Base-by-base conservation (phyloP, 2,329 filamentous ascomycete genomes). In the Phoma sp. region DNA sequence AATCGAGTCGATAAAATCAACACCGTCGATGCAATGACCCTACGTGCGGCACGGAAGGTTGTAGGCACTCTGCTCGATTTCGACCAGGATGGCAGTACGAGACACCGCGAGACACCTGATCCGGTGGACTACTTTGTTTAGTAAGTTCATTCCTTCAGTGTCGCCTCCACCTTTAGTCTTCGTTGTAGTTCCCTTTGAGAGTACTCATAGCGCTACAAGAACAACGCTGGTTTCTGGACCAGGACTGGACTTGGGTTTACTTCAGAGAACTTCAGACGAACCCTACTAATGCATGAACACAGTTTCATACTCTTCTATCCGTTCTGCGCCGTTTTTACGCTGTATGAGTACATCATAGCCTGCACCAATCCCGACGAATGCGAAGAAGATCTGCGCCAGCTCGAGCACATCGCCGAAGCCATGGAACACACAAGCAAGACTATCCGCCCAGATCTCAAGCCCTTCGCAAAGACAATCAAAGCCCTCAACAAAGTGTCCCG, bases 241-340 rank as follows among this genome's bases (percentile, higher is more conserved):
- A 30, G 14, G 26, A 15, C 26, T 12, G n/a, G 21, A 21, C 12
- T 21, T 12, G 34, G 34, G 12, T 33, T 17, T 7, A n/a, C 17
- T 20, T 37, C n/a, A 3, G 9, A 46, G 15, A 20, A 36, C 9
- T n/a, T 33, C 15, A 30, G 17, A 17, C 12, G 4, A 23, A 26
- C 14, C 1, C 12, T 25, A 18, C 20, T 47, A 23, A 38, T 20
- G 7, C 1, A 26, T 17, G 17, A 14, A 39, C 15, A 29, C 32
- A 68, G 67, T 30, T 71, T 71, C 50, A 62, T 71, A 33, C 63
- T 51, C 30, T 65, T 72, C 33, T 72, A 68, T 28, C 66, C 67
- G 0, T 72, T 72, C 47, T 68, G 64, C 25, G 66, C 67, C 4
- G 57, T 69, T 7, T 71, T 72, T 53, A 59, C 65, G 1, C 62